Conservation (phyloP, 805 yeast species). For the Scheffersomyces spartinae region DNA sequence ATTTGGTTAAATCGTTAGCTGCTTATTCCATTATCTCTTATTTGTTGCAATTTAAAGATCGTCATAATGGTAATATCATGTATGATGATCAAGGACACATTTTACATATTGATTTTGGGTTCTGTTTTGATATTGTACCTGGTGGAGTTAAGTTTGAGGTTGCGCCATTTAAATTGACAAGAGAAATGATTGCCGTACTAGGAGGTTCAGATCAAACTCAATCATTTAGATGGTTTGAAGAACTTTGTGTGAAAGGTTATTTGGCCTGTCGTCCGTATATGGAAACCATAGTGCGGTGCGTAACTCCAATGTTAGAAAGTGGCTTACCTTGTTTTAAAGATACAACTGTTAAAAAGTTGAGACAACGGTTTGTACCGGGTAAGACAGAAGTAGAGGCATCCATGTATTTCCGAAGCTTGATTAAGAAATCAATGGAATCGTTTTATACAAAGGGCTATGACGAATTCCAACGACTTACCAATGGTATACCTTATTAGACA, state of each 20-base stretch:
- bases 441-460: slow-evolving; percentile 90
- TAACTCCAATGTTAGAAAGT: slow-evolving; percentile 85
- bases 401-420: slow-evolving; percentile 57
- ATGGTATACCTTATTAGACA: slow-evolving; percentile 86
- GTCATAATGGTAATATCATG: slow-evolving; percentile 97
- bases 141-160: slow-evolving; percentile 98
- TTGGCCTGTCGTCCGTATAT: slow-evolving; percentile 80
- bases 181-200: slow-evolving; percentile 91
- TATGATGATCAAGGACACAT: slow-evolving; percentile 93
- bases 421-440: slow-evolving; percentile 76
- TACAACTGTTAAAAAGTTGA: slow-evolving; percentile 67
- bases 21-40: slow-evolving; percentile 90
- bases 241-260: slow-evolving; percentile 85
- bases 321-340: slow-evolving; percentile 96
- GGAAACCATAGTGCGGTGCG: slow-evolving; percentile 76
- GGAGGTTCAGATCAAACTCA: slow-evolving; percentile 85
- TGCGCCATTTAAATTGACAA: slow-evolving; percentile 94
- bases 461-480: slow-evolving; percentile 91
- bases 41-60: slow-evolving; percentile 85
- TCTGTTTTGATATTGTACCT: slow-evolving; percentile 96
- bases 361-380: slow-evolving; percentile 67
- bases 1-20: slow-evolving; percentile 87
- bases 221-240: slow-evolving; percentile 90
- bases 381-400: slow-evolving; percentile 85
- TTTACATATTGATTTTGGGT: slow-evolving; percentile 94